phyloP scores from a whole-genome alignment of 768 basidiomycete species.

The Boletellus ananas region DNA sequence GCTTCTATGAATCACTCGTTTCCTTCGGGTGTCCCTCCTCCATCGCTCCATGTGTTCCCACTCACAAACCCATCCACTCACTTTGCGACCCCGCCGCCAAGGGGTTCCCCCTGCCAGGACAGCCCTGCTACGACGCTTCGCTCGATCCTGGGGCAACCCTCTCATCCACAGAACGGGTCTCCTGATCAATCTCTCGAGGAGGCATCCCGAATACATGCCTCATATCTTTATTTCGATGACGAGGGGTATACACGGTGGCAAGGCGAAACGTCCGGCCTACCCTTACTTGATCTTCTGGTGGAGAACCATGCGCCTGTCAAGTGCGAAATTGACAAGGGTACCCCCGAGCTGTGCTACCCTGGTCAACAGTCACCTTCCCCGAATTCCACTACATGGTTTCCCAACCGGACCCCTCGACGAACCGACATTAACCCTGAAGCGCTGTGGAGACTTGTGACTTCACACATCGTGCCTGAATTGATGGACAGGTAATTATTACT shows the following conservation, averaged over 20 bases:
- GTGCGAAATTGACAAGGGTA: conserved; percentile 28
- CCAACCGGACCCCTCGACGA: conserved; percentile 68
- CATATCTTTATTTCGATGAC: conserved; percentile 84
- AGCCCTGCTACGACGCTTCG: conserved; percentile 43
- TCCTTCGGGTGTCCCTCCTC: conserved; percentile 67
- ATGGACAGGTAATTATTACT: conserved; percentile 77
- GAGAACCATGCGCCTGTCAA: conserved; percentile 56
- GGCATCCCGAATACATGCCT: conserved; percentile 62
- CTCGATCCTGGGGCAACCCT: conserved; percentile 37
- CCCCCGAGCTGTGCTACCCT: conserved; percentile 27
- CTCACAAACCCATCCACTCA: conserved; percentile 79
- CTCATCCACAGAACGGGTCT: conserved; percentile 24
- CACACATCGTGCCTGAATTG: conserved; percentile 80
- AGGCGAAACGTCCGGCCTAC: conserved; percentile 90
- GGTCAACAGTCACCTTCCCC: conserved; percentile 33
- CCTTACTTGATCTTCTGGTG: conserved; percentile 78
- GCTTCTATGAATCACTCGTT: conserved; percentile 39
- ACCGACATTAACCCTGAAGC: conserved; percentile 84
- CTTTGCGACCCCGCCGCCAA: conserved; percentile 49
- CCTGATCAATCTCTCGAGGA: conserved; percentile 53
- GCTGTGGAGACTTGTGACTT: conserved; percentile 83
- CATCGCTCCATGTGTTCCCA: conserved; percentile 72
- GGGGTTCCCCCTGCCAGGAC: conserved; percentile 42
- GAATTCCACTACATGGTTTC: conserved; percentile 65
- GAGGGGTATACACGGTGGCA: conserved; percentile 88